These are phyloP conservation scores for Asterophora parasitica DNA, from an alignment of 768 basidiomycete genomes.

Conservation along the genomic window DNA sequence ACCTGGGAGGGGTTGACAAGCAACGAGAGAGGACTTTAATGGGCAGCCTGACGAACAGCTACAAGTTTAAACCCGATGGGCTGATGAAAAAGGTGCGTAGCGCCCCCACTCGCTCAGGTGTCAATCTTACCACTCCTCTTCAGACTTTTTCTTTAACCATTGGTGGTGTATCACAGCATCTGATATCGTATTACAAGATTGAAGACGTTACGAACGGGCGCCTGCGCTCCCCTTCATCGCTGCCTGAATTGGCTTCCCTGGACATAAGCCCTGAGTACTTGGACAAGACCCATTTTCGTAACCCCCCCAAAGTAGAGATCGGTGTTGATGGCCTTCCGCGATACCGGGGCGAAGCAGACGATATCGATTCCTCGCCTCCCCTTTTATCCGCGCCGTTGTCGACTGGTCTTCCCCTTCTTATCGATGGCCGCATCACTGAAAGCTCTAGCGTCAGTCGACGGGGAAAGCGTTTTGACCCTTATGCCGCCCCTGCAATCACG, in stretches of 20 bases:
- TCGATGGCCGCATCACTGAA: slow-evolving; percentile 40
- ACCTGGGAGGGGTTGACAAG: slow-evolving; percentile 55
- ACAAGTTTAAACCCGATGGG: slow-evolving; percentile 90
- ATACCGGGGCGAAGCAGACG: slow-evolving; percentile 83
- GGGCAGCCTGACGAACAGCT: slow-evolving; percentile 87
- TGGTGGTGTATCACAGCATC: slow-evolving; percentile 80
- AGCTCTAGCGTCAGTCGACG: slow-evolving; percentile 9
- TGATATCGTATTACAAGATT: slow-evolving; percentile 92
- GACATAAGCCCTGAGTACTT: slow-evolving; percentile 87
- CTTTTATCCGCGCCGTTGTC: slow-evolving; percentile 39
- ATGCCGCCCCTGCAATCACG: slow-evolving; percentile 4
- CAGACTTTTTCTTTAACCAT: slow-evolving; percentile 92
- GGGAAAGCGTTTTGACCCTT: slow-evolving; percentile 17
- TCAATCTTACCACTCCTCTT: slow-evolving; percentile 1
- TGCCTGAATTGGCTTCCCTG: slow-evolving; percentile 81
- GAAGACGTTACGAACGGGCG: slow-evolving; percentile 88
- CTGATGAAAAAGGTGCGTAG: slow-evolving; percentile 91
- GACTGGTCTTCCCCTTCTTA: slow-evolving; percentile 44
- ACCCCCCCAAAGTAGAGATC: slow-evolving; percentile 84
- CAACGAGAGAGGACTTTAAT: slow-evolving; percentile 77
- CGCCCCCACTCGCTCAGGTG: neutral
- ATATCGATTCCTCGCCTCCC: slow-evolving; percentile 44
- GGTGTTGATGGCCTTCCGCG: slow-evolving; percentile 78
- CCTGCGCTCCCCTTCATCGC: slow-evolving; percentile 80
- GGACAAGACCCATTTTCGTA: slow-evolving; percentile 86